Evolutionary conservation across 306 rosid species (phyloP).

Genomic region (Benincasa hispida): DNA sequence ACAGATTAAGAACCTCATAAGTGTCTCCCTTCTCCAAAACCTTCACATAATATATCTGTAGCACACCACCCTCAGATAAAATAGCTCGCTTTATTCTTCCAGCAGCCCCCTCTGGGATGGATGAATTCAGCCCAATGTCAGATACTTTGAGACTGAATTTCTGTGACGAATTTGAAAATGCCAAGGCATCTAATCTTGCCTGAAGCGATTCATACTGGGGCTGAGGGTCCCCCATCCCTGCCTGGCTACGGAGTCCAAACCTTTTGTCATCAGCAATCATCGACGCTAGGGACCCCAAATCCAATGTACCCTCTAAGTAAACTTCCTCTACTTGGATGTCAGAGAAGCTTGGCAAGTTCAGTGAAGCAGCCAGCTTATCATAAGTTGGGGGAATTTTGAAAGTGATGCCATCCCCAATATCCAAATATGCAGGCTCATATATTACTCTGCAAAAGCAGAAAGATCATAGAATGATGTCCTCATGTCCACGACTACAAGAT

Average conservation of each 20-base stretch:
- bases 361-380: slow-evolving; percentile 53
- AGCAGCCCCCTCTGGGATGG: slow-evolving; percentile 97
- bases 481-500: neutral
- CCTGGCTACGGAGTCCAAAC: slow-evolving; percentile 44
- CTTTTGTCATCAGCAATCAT: slow-evolving; percentile 79
- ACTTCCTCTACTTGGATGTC: slow-evolving; percentile 79
- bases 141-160: slow-evolving; percentile 70
- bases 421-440: slow-evolving; percentile 80
- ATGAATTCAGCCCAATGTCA: slow-evolving; percentile 54
- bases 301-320: slow-evolving; percentile 82
- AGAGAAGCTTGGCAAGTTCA: slow-evolving; percentile 73
- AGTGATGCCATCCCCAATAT: slow-evolving; percentile 74
- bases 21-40: slow-evolving; percentile 99
- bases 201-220: slow-evolving; percentile 76
- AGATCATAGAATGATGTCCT: neutral
- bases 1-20: slow-evolving; percentile 54
- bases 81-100: slow-evolving; percentile 85
- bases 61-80: slow-evolving; percentile 88
- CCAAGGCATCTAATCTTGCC: slow-evolving; percentile 48
- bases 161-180: slow-evolving; percentile 51
- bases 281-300: slow-evolving; percentile 86
- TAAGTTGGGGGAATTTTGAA: slow-evolving; percentile 86
- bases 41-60: slow-evolving; percentile 88
- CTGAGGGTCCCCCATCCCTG: slow-evolving; percentile 76
- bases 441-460: slow-evolving; percentile 37